Evolutionary conservation across 768 basidiomycete species (phyloP), one percentile per base, ranked within the genome.

Genomic region (Auriculariales sp.): DNA sequence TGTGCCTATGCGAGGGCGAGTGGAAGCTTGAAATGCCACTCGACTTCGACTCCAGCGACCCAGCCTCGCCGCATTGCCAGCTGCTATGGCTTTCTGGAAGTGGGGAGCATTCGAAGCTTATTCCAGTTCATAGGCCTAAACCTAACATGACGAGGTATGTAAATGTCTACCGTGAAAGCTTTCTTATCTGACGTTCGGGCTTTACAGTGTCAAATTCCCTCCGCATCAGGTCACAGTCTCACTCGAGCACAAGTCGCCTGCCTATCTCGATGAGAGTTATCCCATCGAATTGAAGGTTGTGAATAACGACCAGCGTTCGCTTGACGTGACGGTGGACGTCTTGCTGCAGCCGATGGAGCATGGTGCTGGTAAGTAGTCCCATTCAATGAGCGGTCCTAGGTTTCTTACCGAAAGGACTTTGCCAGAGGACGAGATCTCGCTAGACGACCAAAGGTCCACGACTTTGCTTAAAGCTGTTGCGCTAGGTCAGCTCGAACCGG

Each of bases 311-410:
- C 74, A 76, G 42, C 69, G 78, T 17, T 71, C 79, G 24, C 63
- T 97, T 10, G 78, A 85, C 14, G 64, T 88, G 11, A 65, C 71
- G 3, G 66, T 90, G 9, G 85, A 91, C 49, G 73, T 86, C 3
- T 68, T 94, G 50, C 63, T 97, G 29, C 88, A 89, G 49, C 91
- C 91, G 1, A 73, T 77, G 2, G 85, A 86, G 46, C 87, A 88
- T 54, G 74, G 78, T 52, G 74, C 82, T 19, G 71, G 88, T 86
- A 48, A 15, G 78, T 59, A 55, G 17, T 47, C 31, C 31, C 25
- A 28, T 28, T 25, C 36, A 1, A 24, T 10, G 3, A n/a, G 12
- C 11, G 30, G n/a, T 3, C 9, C 3, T 25, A 50, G 32, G 15
- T 17, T 17, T 45, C 9, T 25, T 33, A 5, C 29, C 45, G 24